Base-by-base conservation (phyloP, 768 basidiomycete species). In the Lactarius akahatsu region DNA sequence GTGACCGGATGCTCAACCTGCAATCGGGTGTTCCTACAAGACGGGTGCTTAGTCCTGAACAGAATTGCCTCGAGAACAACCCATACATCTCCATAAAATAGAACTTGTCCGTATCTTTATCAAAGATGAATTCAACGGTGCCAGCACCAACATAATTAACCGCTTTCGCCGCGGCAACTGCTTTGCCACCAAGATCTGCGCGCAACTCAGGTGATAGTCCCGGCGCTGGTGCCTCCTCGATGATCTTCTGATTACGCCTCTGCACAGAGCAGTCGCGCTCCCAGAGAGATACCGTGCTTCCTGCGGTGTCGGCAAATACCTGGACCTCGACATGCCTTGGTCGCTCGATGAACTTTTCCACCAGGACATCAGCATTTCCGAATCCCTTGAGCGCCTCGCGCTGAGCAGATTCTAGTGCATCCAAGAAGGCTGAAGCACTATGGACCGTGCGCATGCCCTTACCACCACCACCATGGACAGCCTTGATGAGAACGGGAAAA, bases 101-200 rank as follows among this genome's bases (percentile, higher is more conserved):
- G 76, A 96, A 96, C 66, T 86, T 82, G 63, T 85, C 77, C 9
- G 90, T 91, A 74, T 95, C 90, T 68, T 93, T 95, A 75, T 98
- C 95, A 70, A 96, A 94, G 69, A 98, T 96, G 72, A 98, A 97
- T 74, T 98, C 95, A n/a, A 96, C 92, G 0, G 93, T 95, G 4
- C 93, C 93, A 11, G 94, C 94, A 38, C 94, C 94, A 38, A 92
- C 88, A 73, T 98, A 98, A 66, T 88, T 83, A 57, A 98, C 95
- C 4, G 96, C 95, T 73, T 83, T 86, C 6, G 95, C 94, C n/a
- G 96, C 95, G 57, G 91, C 92, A 28, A 96, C 84, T 3, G 96
- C 95, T 76, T 95, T 96, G 41, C 83, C 83, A 58, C 92, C 88
- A 66, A 98, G 78, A 71, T 94, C 90, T 36, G 85, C 86, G 36